Evolutionary conservation across 2,329 filamentous ascomycete species (phyloP), one percentile per base, ranked within the genome.

Genomic region (Cladosporium velox): DNA sequence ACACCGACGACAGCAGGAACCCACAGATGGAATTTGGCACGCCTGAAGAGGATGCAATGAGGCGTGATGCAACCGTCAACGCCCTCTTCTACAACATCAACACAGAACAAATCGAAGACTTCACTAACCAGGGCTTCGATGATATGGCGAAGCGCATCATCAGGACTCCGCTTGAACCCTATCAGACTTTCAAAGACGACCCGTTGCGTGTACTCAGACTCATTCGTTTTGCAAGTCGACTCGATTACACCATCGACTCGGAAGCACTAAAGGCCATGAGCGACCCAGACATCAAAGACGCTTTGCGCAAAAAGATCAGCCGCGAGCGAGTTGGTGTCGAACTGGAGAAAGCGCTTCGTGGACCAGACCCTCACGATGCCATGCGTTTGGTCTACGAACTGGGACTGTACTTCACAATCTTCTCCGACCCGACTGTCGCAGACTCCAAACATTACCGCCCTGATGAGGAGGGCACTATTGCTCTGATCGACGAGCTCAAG

Each of bases 81-180:
- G 92, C 95, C 28, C 86, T 99, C 69, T 98, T 98, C 80, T 98
- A 95, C 82, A 98, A 98, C 72, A 81, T 99, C 47, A 88, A 93
- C 73, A 92, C 90, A 0, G 85, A 87, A 38, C 73, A 85, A 66
- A 86, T 98, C 41, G 94, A 98, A 77, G 95, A 99, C 76, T 90
- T 96, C 68, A 96, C 92, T 0, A 85, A 86, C 8, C 79, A 77
- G 47, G 94, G 95, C 0, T 81, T 96, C 41, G 75, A 85, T 8
- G 94, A 98, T 74, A 87, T 98, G 87, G 77, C 84, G 38, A 81
- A 83, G 1, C 86, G 87, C 67, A 81, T 93, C 59, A 93, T 99
- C 70, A 86, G 90, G 64, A 98, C 95, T 3, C 94, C 94, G 0
- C 80, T 98, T 51, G 90, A 93, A 62, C 93, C 94, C 28, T 88